Conservation (phyloP, 805 yeast species). For the Kodamaea leandrae region DNA sequence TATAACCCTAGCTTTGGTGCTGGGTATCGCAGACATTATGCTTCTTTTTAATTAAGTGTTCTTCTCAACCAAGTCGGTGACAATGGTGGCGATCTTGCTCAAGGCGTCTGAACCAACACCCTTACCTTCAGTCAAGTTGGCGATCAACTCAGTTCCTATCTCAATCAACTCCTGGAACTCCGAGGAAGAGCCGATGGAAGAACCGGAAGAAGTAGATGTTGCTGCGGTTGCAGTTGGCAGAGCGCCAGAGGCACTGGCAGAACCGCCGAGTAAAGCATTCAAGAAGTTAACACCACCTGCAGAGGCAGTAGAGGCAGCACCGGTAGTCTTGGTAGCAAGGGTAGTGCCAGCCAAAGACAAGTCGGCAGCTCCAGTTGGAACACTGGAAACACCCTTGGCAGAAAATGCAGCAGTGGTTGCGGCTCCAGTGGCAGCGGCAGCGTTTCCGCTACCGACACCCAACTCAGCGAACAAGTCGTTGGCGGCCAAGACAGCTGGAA, state of each 20-base stretch:
- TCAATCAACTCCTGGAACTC: background rate
- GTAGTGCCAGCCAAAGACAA: too few species aligned
- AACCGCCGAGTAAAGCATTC: background rate
- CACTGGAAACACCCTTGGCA: background rate
- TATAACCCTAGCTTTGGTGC: too few species aligned
- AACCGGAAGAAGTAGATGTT: background rate
- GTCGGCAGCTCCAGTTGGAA: background rate
- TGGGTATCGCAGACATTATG: too few species aligned
- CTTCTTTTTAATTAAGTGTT: background rate
- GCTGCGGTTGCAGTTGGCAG: background rate
- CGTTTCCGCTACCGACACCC: slow-evolving; percentile 1
- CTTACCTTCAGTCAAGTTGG: slow-evolving; percentile 3
- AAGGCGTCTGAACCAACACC: background rate
- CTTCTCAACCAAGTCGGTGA: background rate
- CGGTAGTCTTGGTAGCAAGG: too few species aligned
- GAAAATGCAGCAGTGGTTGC: background rate
- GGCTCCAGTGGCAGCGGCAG: slow-evolving; percentile 3
- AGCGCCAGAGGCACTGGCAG: background rate
- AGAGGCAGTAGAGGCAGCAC: background rate
- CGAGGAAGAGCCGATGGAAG: background rate
- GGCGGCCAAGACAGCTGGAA: slow-evolving; percentile 3
- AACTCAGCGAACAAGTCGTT: slow-evolving; percentile 5
- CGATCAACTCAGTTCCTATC: background rate
- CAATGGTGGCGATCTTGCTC: background rate
- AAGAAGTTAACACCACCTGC: background rate